Evolutionary conservation across 1,284 basidiomycete genomes (phyloP).

Genomic region (Vanrija pseudolonga): DNA sequence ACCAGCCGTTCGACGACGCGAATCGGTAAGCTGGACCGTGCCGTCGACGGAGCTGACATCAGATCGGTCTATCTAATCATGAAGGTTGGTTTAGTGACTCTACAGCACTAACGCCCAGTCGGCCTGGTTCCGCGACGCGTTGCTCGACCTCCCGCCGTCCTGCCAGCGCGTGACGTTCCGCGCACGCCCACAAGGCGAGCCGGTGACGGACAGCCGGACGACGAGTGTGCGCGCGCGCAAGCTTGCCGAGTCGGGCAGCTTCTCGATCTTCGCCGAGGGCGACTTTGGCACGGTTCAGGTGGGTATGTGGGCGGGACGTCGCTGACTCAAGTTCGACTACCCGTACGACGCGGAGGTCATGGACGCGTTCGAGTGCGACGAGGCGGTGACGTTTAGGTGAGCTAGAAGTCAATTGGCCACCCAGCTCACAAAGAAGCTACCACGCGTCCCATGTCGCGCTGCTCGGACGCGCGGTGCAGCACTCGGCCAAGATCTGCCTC

Average conservation of each 20-base stretch:
- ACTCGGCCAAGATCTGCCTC: slow-evolving; percentile 77
- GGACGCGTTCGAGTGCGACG: slow-evolving; percentile 75
- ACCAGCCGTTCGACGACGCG: slow-evolving; percentile 71
- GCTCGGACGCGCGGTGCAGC: slow-evolving; percentile 68
- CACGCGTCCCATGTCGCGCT: slow-evolving; percentile 67
- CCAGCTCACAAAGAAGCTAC: slow-evolving; percentile 57
- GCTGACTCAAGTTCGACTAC: slow-evolving; percentile 72
- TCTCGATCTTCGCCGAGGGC: slow-evolving; percentile 72
- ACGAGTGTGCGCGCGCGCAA: slow-evolving; percentile 5
- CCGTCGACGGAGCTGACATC: slow-evolving; percentile 5
- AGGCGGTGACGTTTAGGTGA: slow-evolving; percentile 68
- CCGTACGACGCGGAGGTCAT: slow-evolving; percentile 84
- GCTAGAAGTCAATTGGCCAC: slow-evolving; percentile 20
- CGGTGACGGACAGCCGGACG: slow-evolving; percentile 13
- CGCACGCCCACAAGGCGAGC: slow-evolving; percentile 54
- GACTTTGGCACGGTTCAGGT: slow-evolving; percentile 80
- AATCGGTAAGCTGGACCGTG: slow-evolving; percentile 56
- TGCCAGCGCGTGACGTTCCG: slow-evolving; percentile 78
- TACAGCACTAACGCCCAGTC: slow-evolving; percentile 55
- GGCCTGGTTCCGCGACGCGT: slow-evolving; percentile 83
- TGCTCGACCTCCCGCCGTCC: slow-evolving; percentile 81
- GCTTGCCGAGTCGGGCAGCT: slow-evolving; percentile 53
- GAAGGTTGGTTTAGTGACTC: slow-evolving; percentile 57
- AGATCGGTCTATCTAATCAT: slow-evolving; percentile 79
- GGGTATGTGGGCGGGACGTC: slow-evolving; percentile 14